Conservation (phyloP, 345 rosid genomes). For the Sonneratia caseolaris region DNA sequence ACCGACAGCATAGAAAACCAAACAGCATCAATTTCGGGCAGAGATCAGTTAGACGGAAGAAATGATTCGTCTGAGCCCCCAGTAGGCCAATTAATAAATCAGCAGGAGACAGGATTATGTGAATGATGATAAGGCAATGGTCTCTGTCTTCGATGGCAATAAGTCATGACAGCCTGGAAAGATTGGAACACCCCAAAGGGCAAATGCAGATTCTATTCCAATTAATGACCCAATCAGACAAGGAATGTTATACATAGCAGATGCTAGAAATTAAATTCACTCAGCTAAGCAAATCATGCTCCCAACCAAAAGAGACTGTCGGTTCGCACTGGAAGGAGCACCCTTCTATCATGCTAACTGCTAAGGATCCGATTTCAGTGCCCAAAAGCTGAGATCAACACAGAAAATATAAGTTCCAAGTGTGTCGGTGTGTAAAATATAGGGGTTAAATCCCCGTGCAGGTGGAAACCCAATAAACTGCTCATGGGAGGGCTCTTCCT, state of each 20-base stretch:
- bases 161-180: slow-evolving; percentile 8
- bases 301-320: background rate
- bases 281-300: background rate
- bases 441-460: background rate
- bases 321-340: background rate
- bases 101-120: background rate
- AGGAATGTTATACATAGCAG: background rate
- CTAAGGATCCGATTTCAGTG: background rate
- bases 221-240: background rate
- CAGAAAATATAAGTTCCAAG: background rate
- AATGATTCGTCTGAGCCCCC: no score
- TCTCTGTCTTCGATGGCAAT: slow-evolving; percentile 1
- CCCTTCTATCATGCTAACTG: background rate
- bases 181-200: background rate
- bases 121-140: slow-evolving; percentile 6
- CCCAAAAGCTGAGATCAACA: background rate
- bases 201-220: background rate
- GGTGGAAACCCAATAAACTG: no score
- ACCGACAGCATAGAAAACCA: background rate
- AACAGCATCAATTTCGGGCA: background rate
- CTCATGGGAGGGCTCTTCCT: background rate
- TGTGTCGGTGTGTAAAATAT: background rate
- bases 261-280: background rate
- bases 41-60: background rate
- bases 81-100: no score